Base-by-base conservation (phyloP, 805 yeast species). In the Kluyveromyces wickerhamii region DNA sequence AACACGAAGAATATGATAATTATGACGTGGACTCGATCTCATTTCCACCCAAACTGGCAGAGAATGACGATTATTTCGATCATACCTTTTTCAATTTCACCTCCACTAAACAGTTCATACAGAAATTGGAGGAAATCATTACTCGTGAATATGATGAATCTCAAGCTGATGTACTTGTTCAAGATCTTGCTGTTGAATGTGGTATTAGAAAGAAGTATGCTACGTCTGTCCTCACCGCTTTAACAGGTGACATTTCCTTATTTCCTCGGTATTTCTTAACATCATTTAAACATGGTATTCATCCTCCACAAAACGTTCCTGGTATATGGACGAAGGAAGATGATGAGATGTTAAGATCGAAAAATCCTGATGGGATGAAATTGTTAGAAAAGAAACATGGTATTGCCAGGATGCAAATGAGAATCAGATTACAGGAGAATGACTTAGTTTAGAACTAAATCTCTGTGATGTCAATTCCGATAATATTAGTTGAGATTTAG, bases 291-390 rank as follows among this genome's bases (percentile, higher is more conserved):
- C 54, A 62, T 17, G 63, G 63, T 21, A 52, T 58, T 11, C 63
- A 65, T 39, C 72, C 71, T 8, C 72, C 72, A 23, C 42, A 45
- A 35, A 50, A 63, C 34, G 60, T 59, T 7, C 62, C 65, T n/a
- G 71, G 71, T 34, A 60, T 67, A 28, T 67, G 71, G 71, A 65
- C 69, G 2, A 45, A 57, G 18, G 65, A 61, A 30, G 70, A 67
- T 51, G 71, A 67, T 41, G 58, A 48, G 12, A 51, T 54, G 41
- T 43, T 66, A 35, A 59, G 51, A 33, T 39, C 52, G 17, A 54
- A 51, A 16, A 57, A 54, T 26, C 57, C 49, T n/a, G 63, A 58
- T 3, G 62, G 61, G 24, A 27, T 62, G 33, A 56, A 54, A 20
- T 41, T 47, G 27, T 39, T 66, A 37, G 51, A 48, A 14, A 55